Percentiles rank a stretch among this genome's conserved stretches.
Conservation (phyloP, 139 green algal species). For the Chlamydomonas sphaeroides region DNA sequence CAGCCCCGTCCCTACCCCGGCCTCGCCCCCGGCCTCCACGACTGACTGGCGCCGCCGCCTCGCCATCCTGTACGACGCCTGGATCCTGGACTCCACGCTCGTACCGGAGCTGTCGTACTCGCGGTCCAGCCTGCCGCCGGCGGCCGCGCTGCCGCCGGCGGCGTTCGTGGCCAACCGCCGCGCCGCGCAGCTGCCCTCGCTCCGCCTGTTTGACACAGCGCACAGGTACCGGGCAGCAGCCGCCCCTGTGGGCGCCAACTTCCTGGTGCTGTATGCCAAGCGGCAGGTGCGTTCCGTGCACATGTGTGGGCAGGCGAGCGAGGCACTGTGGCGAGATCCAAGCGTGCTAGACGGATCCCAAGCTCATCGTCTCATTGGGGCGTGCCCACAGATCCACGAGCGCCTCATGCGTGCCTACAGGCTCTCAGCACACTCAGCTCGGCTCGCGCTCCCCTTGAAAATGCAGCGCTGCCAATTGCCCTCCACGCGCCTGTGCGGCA, state of each 20-base stretch:
- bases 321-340: too few species aligned
- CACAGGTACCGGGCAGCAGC: conserved; percentile 1
- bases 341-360: too few species aligned
- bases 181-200: not conserved
- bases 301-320: too few species aligned
- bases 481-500: too few species aligned
- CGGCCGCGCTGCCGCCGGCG: not conserved
- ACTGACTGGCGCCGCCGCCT: not conserved
- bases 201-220: not conserved
- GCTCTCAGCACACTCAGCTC: too few species aligned
- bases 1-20: not conserved
- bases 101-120: not conserved
- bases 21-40: too few species aligned
- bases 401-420: too few species aligned
- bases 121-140: not conserved
- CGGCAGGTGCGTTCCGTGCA: too few species aligned
- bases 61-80: not conserved
- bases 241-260: not conserved
- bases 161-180: not conserved
- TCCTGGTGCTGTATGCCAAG: conserved; percentile 5
- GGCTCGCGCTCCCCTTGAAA: too few species aligned
- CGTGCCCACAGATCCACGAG: too few species aligned
- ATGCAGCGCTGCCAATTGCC: too few species aligned
- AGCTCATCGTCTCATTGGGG: too few species aligned
- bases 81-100: conserved; percentile 31